Base-by-base conservation (phyloP, 1,139 yeast species). In the Suhomyces choctaworum region DNA sequence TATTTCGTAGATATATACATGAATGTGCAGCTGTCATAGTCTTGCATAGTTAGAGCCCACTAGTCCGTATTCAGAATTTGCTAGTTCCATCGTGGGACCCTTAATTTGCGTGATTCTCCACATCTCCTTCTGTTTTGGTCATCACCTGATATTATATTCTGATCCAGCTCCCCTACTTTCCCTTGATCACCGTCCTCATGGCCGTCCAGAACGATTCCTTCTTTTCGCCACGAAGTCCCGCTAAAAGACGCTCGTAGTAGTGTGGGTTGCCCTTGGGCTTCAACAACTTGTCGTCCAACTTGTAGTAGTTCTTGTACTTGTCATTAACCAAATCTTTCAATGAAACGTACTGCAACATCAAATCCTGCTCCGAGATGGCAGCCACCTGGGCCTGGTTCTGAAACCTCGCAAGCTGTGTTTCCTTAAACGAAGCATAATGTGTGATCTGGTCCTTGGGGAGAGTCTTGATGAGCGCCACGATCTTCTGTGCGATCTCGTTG, bases 241-340 rank as follows among this genome's bases (percentile, higher is more conserved):
- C 69, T 62, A 83, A 52, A 37, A 89, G 69, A 51, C 94, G 73
- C 27, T 70, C 73, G 54, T 89, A 89, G 54, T 89, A 89, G 32
- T 73, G 63, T 2, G 95, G 90, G 56, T 88, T 86, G 2, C 96
- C 95, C 53, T 82, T 80, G 20, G 97, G 97, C 47, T 62, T 70
- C 51, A 78, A 62, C 44, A 89, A 61, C 56, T 83, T 82, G 34
- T 80, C 83, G 41, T 80, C 82, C 24, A 81, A 70, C 45, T 73
- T 66, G 55, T 83, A 84, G 52, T 78, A 77, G 42, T 76, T 73
- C 52, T 69, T 72, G 63, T 81, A 82, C 53, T 80, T 80, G 55
- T 80, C 81, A 45, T 70, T 73, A 36, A 73, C 73, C 45, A 84
- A 61, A 48, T 75, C 78, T 36, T 80, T 67, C 40, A 83, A 61